Base-by-base conservation (phyloP, 305 asterid species). In the Plantago lanceolata region DNA sequence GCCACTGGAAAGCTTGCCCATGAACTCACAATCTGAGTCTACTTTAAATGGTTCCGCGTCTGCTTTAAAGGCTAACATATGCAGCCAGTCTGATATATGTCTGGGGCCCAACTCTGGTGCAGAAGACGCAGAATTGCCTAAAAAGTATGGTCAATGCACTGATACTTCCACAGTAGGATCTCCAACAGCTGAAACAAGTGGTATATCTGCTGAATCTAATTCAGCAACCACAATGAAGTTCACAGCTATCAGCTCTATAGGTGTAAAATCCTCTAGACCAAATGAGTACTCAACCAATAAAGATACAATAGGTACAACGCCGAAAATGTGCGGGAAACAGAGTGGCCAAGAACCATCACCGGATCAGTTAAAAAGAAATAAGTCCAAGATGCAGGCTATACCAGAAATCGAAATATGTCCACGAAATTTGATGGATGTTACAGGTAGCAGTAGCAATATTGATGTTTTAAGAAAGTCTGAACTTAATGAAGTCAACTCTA, bases 121-220 rank as follows among this genome's bases (percentile, higher is more conserved):
- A 73, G 69, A 71, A 51, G 61, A 21, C 67, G 59, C 59, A 19
- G 67, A 74, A 43, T 16, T 69, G 28, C 66, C 67, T 35, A 78
- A 67, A 65, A 69, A 75, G 61, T 64, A 67, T 54, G 61, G 72
- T 66, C 72, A 76, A 65, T 56, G 33, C 54, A 64, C 53, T 5
- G 52, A 63, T 57, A 65, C 49, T 72, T 63, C 69, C 63, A 74
- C 68, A 51, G 72, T 53, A 48, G 85, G 73, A 76, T 73, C 69
- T 73, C 71, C 70, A 64, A 70, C 64, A 11, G 71, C 78, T 43
- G 90, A 79, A 79, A 76, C 70, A 78, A 85, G 93, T 73, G 91
- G 73, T 50, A 71, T 80, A 57, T 83, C 93, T 40, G 81, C 82
- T 62, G 92, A 85, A 78, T 86, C 88, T 68, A 84, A 82, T 54